A percentile compares a stretch with the other conserved stretches of the same genome.
phyloP scores from a whole-genome alignment of 1,139 yeast genomes.

The Saccharomycopsis hybrid region DNA sequence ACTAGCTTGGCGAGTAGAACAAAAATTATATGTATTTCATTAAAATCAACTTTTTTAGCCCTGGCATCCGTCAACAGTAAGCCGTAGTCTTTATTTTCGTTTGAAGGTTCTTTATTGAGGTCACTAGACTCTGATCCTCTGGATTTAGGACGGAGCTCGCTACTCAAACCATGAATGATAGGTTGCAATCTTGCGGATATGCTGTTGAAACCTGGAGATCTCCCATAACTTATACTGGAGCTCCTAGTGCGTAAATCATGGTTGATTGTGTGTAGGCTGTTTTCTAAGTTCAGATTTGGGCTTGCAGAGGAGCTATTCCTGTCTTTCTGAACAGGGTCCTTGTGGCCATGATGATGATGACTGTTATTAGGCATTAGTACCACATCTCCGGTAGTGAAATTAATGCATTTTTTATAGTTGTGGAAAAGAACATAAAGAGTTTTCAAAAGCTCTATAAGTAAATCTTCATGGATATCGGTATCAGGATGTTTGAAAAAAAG shows the following conservation, averaged over 20 bases:
- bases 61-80: neutral
- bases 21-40: conserved; percentile 6
- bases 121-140: too few relatives aligned
- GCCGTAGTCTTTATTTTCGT: neutral
- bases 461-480: conserved; percentile 2
- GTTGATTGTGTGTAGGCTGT: too few relatives aligned
- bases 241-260: too few relatives aligned
- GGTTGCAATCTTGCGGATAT: neutral
- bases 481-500: conserved; percentile 5
- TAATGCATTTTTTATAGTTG: conserved; percentile 2
- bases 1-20: conserved; percentile 13
- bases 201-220: neutral
- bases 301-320: neutral
- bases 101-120: neutral
- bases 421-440: conserved; percentile 8
- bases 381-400: conserved; percentile 1
- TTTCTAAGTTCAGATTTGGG: too few relatives aligned
- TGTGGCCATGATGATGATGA: too few relatives aligned
- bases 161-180: neutral
- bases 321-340: too few relatives aligned
- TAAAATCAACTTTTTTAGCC: too few relatives aligned
- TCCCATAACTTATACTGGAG: neutral
- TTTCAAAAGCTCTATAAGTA: conserved; percentile 13
- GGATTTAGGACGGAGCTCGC: neutral
- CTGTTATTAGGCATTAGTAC: neutral